Evolutionary conservation across 1,284 basidiomycete species (phyloP), one percentile per base, ranked within the genome.

Genomic region (Mixia osmundae): DNA sequence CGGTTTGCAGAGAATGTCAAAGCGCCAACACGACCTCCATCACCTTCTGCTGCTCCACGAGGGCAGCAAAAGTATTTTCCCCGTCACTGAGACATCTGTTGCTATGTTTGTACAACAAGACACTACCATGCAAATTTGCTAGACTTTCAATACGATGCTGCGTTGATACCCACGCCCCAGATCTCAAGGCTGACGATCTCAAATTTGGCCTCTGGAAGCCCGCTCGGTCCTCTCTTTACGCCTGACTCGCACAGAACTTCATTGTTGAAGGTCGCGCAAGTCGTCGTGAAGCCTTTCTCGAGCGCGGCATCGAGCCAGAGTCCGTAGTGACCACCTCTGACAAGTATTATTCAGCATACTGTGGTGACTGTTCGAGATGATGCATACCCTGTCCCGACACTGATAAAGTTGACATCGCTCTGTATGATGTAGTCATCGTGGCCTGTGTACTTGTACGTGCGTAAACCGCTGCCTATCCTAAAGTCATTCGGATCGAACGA

Each of bases 371-470:
- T 3, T 11, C 28, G 12, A 27, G 20, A 32, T 24, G 26, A 16
- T 43, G 43, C 76, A 45, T 46, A 82, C 80, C 83, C 82, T 48
- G 83, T 83, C 5, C 83, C 83, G 51, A 89, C 79, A 0, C 77
- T 82, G 44, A 87, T 63, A 48, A 71, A 77, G 27, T 68, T 64
- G 0, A 66, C 58, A 46, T 85, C 79, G 54, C 80, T 82, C 3
- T 91, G 62, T 15, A 79, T 72, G 38, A 91, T 74, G 50, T 94
- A 95, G 41, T 76, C 74, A 53, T 95, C 95, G 53, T 61, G 68
- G 0, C 82, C 83, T 1, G 87, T 87, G 74, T 82, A 87, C 29
- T 66, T 70, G 61, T 69, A 94, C 19, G 77, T 63, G 14, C 66
- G 57, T 28, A 80, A 52, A 10, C 61, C 54, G 25, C 56, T 56